phyloP scores from a whole-genome alignment of 2,329 filamentous ascomycete species.

The Ophiocordyceps polyrhachis-furcata region DNA sequence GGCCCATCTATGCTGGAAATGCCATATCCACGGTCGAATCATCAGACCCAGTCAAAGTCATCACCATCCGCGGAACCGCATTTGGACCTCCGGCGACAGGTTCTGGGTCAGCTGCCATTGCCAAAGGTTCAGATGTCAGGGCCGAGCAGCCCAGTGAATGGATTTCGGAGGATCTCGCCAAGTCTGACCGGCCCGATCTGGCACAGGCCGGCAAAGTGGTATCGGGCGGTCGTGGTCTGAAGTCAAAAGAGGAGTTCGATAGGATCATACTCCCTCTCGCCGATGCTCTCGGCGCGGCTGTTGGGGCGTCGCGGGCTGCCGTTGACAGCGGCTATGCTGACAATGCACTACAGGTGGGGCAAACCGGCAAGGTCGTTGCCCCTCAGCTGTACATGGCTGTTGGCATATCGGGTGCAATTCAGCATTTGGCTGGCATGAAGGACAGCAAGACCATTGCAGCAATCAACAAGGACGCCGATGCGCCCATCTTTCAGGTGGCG shows the following conservation, averaged over 20 bases:
- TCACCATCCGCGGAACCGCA: conserved; percentile 85
- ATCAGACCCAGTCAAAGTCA: conserved; percentile 63
- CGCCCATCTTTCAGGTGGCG: conserved; percentile 94
- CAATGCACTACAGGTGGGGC: conserved; percentile 94
- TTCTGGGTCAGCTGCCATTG: conserved; percentile 56
- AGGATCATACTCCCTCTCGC: conserved; percentile 79
- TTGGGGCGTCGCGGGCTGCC: conserved; percentile 84
- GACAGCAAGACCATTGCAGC: conserved; percentile 98
- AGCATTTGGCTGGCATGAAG: conserved; percentile 98
- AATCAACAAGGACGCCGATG: conserved; percentile 95
- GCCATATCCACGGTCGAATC: conserved; percentile 93
- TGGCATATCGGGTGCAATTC: conserved; percentile 91
- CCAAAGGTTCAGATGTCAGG: conserved; percentile 74
- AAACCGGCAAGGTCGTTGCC: conserved; percentile 97
- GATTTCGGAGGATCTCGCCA: conserved; percentile 83
- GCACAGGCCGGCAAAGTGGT: conserved; percentile 80
- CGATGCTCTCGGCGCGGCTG: conserved; percentile 82
- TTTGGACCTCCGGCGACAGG: conserved; percentile 60
- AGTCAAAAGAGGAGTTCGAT: conserved; percentile 97
- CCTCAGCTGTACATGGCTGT: conserved; percentile 90
- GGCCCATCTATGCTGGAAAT: conserved; percentile 95
- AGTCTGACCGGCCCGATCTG: conserved; percentile 85
- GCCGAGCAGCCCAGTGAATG: conserved; percentile 57
- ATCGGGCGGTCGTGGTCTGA: conserved; percentile 81
- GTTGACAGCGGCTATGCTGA: conserved; percentile 96